Evolutionary conservation across 2,329 filamentous ascomycete genomes (phyloP).

Genomic region (Fusarium sp.): DNA sequence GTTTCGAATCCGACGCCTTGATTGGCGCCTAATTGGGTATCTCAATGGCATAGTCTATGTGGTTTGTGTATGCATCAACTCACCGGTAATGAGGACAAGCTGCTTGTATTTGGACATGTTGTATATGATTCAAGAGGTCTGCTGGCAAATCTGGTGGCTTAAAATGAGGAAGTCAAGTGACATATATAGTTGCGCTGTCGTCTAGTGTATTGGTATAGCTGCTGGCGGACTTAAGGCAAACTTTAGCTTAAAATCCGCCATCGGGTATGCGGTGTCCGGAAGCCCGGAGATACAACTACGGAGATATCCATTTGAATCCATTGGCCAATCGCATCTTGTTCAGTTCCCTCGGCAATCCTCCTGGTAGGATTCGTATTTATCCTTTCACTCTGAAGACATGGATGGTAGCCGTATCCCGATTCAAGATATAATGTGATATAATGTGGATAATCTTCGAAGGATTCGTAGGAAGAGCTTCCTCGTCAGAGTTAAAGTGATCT

Average conservation of each 20-base stretch:
- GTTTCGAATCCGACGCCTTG: conserved; percentile 26
- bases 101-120: conserved; percentile 14
- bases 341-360: rapidly evolving
- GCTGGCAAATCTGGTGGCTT: rapidly evolving
- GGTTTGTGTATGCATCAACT: neutral
- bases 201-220: neutral
- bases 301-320: neutral
- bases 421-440: rapidly evolving
- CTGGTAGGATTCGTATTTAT: rapidly evolving
- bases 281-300: neutral
- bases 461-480: neutral
- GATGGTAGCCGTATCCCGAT: rapidly evolving
- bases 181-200: neutral
- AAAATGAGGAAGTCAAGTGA: rapidly evolving
- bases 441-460: neutral
- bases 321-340: neutral
- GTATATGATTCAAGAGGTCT: rapidly evolving
- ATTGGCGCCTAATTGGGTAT: conserved; percentile 15
- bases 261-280: neutral
- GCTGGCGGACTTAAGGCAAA: conserved; percentile 3
- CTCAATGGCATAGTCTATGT: neutral
- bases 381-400: rapidly evolving
- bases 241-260: conserved; percentile 7
- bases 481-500: neutral
- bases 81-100: conserved; percentile 21